Evolutionary conservation across 805 yeast species (phyloP), one percentile per base, ranked within the genome.

Genomic region (Candida chilensis): DNA sequence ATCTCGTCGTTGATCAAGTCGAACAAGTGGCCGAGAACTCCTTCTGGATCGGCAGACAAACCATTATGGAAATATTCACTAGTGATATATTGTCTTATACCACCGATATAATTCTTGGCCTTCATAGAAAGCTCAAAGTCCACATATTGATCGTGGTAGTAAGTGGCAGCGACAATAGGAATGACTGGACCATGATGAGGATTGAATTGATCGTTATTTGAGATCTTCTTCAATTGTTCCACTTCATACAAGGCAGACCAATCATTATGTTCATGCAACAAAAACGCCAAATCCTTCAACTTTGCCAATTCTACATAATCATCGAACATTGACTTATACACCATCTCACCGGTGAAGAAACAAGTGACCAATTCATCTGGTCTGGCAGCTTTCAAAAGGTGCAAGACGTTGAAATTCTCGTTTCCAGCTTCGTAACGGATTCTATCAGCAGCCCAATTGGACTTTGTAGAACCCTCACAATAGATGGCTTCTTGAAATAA

Each of bases 401-500:
- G n/a, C n/a, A n/a, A n/a, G n/a, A 22, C 7, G 13, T 22, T 5
- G 13, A 22, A 22, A 11, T n/a, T 7, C 12, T 22, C 25, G 12
- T 22, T n/a, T 6, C 25, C 25, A 7, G 13, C 37, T 3, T 21
- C 29, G 24, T 47, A 41, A 36, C 67, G 48, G 28, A 50, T 36
- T 28, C 64, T 48, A 11, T 66, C 63, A 2, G 77, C 78, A 5
- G 70, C 47, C 80, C 80, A 74, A 29, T 57, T 38, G 4, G 70
- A 51, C 4, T 32, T 32, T 10, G 26, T 16, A 10, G 11, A 17
- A 0, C 71, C 68, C 38, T 70, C 73, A 35, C 68, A 53, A 44
- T 74, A 74, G 11, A 74, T 72, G 5, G 77, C 72, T 37, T 74
- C 80, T 42, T 72, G 78, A 38, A 72, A 63, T 24, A 75, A 51